Base-by-base conservation (phyloP, 768 basidiomycete species). In the Holtermannia corniformis region DNA sequence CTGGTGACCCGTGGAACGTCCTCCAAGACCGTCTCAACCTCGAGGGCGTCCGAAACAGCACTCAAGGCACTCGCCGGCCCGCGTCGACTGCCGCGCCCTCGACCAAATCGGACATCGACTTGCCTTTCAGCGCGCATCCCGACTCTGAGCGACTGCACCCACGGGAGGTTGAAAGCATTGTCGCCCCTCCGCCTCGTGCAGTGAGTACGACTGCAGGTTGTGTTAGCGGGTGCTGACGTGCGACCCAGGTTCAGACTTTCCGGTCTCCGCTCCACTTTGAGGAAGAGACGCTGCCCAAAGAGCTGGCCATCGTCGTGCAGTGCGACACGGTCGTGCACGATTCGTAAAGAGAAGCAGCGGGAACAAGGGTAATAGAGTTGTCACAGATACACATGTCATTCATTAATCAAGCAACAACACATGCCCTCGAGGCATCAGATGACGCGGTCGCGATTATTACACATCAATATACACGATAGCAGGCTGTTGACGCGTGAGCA, bases 1-100 rank as follows among this genome's bases (percentile, higher is more conserved):
- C 27, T 3, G 44, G 44, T 5, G 41, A 26, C 22, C 62, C 60
- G 0, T 67, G 65, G 65, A 59, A 48, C 3, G 51, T 57, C 11
- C 51, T 67, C 19, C 57, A 59, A 16, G 63, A 67, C 24, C 54
- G 61, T 27, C 47, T 64, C 22, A 59, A 62, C 37, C 40, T 67
- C 23, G 59, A 60, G 12, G 47, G 50, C 59, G 44, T 52, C 51
- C 40, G 49, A 54, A 23, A 27, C 5, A 7, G 48, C 5, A 16
- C 48, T 12, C 20, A 50, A 46, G 16, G 52, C 24, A 22, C 48
- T 44, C 19, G 46, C 28, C 14, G 32, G 41, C 13, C 50, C 48
- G n/a, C 42, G 41, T 23, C 46, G 44, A 16, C 41, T 32, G 22
- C n/a, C 13, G 11, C 22, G 5, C 24, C 46, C 24, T 14, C 22